phyloP scores from a whole-genome alignment of 495 filamentous ascomycete genomes.

The Jackrogersella minutella region DNA sequence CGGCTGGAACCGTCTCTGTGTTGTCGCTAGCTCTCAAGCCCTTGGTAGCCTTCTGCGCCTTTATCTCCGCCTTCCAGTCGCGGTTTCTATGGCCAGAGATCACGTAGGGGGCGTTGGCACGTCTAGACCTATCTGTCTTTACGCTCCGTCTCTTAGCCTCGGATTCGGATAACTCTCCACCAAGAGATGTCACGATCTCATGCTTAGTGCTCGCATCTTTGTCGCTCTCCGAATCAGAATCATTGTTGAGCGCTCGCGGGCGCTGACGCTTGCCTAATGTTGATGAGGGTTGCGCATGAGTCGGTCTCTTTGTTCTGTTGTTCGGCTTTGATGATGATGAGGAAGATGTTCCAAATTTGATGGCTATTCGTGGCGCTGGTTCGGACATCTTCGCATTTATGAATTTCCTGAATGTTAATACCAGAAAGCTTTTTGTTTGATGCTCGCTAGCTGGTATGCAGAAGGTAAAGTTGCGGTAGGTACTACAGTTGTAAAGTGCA shows the following conservation, averaged over 20 bases:
- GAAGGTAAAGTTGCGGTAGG: no score
- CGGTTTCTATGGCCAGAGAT: constrained; percentile 73
- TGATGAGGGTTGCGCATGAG: constrained; percentile 44
- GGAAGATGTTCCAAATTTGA: constrained; percentile 44
- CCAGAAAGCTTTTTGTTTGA: neutral
- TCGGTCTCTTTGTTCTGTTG: constrained; percentile 41
- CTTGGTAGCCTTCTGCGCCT: constrained; percentile 55
- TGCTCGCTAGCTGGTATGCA: neutral
- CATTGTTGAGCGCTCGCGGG: constrained; percentile 43
- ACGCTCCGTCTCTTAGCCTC: constrained; percentile 26
- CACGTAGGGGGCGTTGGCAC: constrained; percentile 60
- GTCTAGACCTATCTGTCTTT: constrained; percentile 16
- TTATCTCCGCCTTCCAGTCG: constrained; percentile 73
- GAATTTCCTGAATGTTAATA: neutral
- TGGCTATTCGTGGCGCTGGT: constrained; percentile 46
- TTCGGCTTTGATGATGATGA: constrained; percentile 34
- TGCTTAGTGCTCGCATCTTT: constrained; percentile 39
- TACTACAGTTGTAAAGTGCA: no score
- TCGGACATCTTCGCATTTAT: constrained; percentile 37
- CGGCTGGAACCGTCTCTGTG: constrained; percentile 50
- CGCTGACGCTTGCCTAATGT: constrained; percentile 51
- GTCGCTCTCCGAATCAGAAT: constrained; percentile 47
- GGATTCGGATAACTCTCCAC: constrained; percentile 39
- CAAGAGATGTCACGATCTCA: constrained; percentile 53
- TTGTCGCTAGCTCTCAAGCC: constrained; percentile 59